These are phyloP conservation scores for Puccinia polysora DNA, from an alignment of 1,284 basidiomycete genomes.

Conservation along the genomic window DNA sequence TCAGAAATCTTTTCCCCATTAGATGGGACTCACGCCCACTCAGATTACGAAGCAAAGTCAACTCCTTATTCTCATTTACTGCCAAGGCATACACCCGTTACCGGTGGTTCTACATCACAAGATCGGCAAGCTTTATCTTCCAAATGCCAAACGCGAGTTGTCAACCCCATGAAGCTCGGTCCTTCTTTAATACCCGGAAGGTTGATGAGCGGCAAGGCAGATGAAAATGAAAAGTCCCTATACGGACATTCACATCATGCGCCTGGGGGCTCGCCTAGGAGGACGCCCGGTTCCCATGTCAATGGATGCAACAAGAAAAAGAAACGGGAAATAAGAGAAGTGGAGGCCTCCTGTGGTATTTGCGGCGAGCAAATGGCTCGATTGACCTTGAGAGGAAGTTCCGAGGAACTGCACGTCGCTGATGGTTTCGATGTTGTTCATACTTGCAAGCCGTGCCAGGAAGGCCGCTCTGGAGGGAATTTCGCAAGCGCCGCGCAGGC, in stretches of 20 bases:
- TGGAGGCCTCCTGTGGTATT: constrained; percentile 19
- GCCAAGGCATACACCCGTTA: background rate
- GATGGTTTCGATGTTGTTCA: constrained; percentile 38
- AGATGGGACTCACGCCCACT: constrained; percentile 2
- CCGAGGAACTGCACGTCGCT: constrained; percentile 28
- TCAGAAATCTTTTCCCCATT: constrained; percentile 1
- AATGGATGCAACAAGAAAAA: constrained; percentile 34
- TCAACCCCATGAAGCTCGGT: background rate
- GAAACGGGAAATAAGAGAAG: constrained; percentile 36
- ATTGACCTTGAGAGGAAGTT: constrained; percentile 25
- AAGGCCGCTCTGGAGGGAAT: background rate
- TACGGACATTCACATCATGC: background rate
- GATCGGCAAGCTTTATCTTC: background rate
- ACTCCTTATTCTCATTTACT: background rate
- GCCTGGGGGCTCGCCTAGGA: background rate
- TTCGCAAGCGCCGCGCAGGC: background rate
- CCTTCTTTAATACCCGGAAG: background rate
- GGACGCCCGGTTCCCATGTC: background rate
- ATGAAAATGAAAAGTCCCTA: background rate
- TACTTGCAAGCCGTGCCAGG: constrained; percentile 35
- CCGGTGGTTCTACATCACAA: background rate
- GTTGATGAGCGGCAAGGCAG: background rate
- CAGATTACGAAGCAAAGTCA: constrained; percentile 8
- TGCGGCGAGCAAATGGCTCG: constrained; percentile 25
- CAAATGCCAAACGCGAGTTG: background rate